These are phyloP conservation scores for Rhazya stricta DNA, from an alignment of 257 asterid genomes.

Conservation along the genomic window DNA sequence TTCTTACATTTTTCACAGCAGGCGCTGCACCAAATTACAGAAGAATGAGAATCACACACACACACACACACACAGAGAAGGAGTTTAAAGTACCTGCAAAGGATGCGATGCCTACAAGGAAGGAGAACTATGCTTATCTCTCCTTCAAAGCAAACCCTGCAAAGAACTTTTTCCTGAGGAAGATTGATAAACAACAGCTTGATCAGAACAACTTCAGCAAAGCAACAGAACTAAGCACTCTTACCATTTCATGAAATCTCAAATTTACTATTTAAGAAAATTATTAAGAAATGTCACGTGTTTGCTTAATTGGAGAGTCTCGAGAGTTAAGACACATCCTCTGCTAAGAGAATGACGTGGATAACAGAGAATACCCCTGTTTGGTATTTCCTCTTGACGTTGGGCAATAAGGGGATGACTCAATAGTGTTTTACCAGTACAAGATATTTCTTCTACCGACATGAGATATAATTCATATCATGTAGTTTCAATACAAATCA, in stretches of 20 bases:
- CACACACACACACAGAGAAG: too few species aligned
- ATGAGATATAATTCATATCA: background rate
- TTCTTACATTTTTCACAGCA: constrained; percentile 82
- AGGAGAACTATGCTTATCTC: constrained; percentile 90
- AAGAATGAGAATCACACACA: constrained; percentile 15
- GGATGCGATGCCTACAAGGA: constrained; percentile 93
- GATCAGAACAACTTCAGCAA: background rate
- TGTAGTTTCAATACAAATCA: background rate
- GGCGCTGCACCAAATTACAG: constrained; percentile 41
- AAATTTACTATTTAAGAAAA: background rate
- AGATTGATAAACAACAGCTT: constrained; percentile 1
- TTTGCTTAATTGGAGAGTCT: background rate
- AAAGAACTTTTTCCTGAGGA: constrained; percentile 82
- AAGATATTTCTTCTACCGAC: background rate
- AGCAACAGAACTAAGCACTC: background rate
- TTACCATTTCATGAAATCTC: background rate
- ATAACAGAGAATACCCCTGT: background rate
- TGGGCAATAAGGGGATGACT: background rate
- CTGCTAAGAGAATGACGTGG: background rate
- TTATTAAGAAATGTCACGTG: background rate
- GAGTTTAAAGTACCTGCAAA: constrained; percentile 73
- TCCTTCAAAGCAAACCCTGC: constrained; percentile 92
- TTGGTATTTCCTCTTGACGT: background rate
- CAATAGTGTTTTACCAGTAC: background rate
- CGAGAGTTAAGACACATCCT: background rate